Evolutionary conservation across 768 basidiomycete genomes (phyloP), one percentile per base, ranked within the genome.

Genomic region (Butyriboletus loyo): DNA sequence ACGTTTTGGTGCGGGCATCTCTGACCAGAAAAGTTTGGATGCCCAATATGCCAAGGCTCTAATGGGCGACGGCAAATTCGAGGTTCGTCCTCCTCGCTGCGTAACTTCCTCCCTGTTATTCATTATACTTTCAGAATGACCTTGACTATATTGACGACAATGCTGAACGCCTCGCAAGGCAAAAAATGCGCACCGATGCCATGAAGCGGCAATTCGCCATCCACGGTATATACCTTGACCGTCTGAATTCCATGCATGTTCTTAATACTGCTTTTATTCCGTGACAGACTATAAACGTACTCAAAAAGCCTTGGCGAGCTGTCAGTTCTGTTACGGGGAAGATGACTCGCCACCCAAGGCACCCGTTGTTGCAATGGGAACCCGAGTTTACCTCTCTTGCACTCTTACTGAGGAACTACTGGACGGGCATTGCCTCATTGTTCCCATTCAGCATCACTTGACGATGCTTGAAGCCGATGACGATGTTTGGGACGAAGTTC

Each of bases 131-230:
- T 10, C 50, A 93, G 88, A 87, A 88, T 58, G 83, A 95, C 61
- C 73, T 95, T 30, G 97, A 98, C 41, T 98, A 98, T 60, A 87
- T 97, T 56, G 97, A 99, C 59, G 97, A 98, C 57, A 96, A 98
- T 66, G 94, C 93, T 1, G 96, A 96, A 63, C 87, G 85, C 59
- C 78, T 98, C 0, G 92, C 90, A 35, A 77, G 95, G 50, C 86
- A 92, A 70, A 98, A 96, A 72, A 94, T 98, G 91, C 89, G 94
- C 46, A 85, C 87, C 5, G 96, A 98, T 63, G 92, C 88, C 21
- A 92, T 97, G 87, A 98, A 94, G 68, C 83, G 95, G 40, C 90
- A 93, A 59, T 99, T 98, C 68, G 97, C 97, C 13, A 90, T 99
- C 56, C 84, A 98, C 53, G 95, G 94, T 92, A 56, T 35, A 78